These are phyloP conservation scores for Globisporangium apiculatum DNA, from an alignment of 352 stramenopile genomes.

Conservation along the genomic window DNA sequence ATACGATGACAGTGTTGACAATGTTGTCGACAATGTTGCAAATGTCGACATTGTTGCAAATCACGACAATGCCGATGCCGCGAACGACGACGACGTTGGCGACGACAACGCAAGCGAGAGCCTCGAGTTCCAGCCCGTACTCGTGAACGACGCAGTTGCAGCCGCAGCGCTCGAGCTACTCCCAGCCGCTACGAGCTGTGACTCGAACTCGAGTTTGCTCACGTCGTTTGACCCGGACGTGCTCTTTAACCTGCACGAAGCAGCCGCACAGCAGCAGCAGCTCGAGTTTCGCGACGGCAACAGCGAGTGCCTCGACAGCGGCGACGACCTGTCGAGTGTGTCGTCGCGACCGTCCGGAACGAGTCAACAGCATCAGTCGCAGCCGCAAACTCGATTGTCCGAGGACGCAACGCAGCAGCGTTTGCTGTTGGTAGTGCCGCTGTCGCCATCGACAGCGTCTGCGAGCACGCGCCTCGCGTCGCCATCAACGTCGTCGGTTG, in stretches of 20 bases:
- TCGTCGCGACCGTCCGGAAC: slow-evolving; percentile 4
- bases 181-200: neutral
- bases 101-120: slow-evolving; percentile 17
- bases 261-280: neutral
- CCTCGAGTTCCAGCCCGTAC: slow-evolving; percentile 39
- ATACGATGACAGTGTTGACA: neutral
- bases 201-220: slow-evolving; percentile 4
- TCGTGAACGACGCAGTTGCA: slow-evolving; percentile 7
- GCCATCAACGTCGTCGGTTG: neutral
- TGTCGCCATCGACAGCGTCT: slow-evolving; percentile 3
- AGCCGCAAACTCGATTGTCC: neutral
- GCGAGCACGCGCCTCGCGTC: neutral
- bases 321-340: slow-evolving; percentile 13
- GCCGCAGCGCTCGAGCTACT: slow-evolving; percentile 7
- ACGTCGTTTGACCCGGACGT: slow-evolving; percentile 22
- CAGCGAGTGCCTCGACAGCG: slow-evolving; percentile 3
- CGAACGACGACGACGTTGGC: slow-evolving; percentile 15
- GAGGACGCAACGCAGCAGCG: neutral
- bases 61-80: neutral
- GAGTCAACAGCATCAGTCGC: neutral
- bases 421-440: neutral
- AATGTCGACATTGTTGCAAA: neutral
- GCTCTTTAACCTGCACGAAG: slow-evolving; percentile 32
- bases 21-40: neutral
- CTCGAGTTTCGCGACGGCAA: neutral